phyloP scores from a whole-genome alignment of 768 basidiomycete species.

The Ephemerocybe angulata region DNA sequence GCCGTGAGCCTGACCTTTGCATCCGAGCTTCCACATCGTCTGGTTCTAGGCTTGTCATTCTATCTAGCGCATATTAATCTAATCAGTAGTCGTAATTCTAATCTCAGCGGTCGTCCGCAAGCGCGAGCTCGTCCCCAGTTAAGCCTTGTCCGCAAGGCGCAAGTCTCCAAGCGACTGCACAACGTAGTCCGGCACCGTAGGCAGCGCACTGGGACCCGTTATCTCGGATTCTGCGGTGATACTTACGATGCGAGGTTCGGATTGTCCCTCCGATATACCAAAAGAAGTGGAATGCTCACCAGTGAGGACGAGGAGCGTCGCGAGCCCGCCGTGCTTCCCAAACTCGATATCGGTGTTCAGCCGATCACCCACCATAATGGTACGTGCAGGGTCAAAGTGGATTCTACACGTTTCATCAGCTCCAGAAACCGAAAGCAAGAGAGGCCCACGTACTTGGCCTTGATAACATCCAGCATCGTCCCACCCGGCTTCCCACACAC shows the following conservation, averaged over 20 bases:
- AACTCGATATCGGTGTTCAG: slow-evolving; percentile 95
- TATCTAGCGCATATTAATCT: too few species aligned
- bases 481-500: slow-evolving; percentile 88
- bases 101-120: too few species aligned
- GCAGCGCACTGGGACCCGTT: slow-evolving; percentile 63
- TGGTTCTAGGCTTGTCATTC: too few species aligned
- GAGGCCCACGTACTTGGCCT: slow-evolving; percentile 44
- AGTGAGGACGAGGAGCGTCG: slow-evolving; percentile 90
- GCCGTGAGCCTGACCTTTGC: too few species aligned
- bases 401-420: slow-evolving; percentile 49
- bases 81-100: too few species aligned
- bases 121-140: too few species aligned
- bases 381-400: slow-evolving; percentile 77
- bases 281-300: too few species aligned
- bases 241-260: slow-evolving; percentile 39
- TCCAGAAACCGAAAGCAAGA: slow-evolving; percentile 9
- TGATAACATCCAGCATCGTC: slow-evolving; percentile 92
- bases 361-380: slow-evolving; percentile 95
- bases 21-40: too few species aligned
- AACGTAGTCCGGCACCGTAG: slow-evolving; percentile 78
- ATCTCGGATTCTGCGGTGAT: slow-evolving; percentile 75
- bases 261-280: background rate
- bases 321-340: slow-evolving; percentile 79
- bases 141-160: slow-evolving; percentile 30
- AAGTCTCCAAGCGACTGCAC: slow-evolving; percentile 82